Evolutionary conservation across 768 basidiomycete species (phyloP).

Genomic region (Asterophora parasitica): DNA sequence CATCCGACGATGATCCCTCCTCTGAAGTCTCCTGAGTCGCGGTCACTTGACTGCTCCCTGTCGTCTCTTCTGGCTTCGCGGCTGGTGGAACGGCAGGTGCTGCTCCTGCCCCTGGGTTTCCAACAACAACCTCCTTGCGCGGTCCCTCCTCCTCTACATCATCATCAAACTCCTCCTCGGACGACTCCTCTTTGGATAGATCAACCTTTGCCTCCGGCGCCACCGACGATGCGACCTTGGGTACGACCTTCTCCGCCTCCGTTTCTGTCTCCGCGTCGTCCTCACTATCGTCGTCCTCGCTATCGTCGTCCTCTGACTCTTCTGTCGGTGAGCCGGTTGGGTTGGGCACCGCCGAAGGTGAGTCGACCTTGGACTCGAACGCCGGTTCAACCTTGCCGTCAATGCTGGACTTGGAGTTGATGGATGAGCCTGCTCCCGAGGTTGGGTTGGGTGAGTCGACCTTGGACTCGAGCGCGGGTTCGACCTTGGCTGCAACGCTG

Average conservation of each 20-base stretch:
- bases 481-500: no score
- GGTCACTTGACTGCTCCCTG: not conserved
- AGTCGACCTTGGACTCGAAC: no score
- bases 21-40: conserved; percentile 7
- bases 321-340: not conserved
- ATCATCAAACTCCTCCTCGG: conserved; percentile 14
- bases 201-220: not conserved
- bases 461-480: no score
- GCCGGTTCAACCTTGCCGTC: no score
- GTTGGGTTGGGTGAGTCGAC: no score
- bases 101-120: not conserved
- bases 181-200: no score
- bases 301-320: not conserved
- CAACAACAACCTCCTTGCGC: conserved; percentile 20
- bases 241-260: not conserved
- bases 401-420: no score
- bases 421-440: no score
- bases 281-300: conserved; percentile 8
- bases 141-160: conserved; percentile 22
- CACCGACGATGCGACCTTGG: not conserved
- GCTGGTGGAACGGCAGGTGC: no score
- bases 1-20: conserved; percentile 8
- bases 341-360: no score
- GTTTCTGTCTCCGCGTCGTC: not conserved
- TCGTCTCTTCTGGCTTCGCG: no score